Evolutionary conservation across 2,329 filamentous ascomycete genomes (phyloP), one percentile per base, ranked within the genome.

Genomic region (Ceratocystis eucalypticola): DNA sequence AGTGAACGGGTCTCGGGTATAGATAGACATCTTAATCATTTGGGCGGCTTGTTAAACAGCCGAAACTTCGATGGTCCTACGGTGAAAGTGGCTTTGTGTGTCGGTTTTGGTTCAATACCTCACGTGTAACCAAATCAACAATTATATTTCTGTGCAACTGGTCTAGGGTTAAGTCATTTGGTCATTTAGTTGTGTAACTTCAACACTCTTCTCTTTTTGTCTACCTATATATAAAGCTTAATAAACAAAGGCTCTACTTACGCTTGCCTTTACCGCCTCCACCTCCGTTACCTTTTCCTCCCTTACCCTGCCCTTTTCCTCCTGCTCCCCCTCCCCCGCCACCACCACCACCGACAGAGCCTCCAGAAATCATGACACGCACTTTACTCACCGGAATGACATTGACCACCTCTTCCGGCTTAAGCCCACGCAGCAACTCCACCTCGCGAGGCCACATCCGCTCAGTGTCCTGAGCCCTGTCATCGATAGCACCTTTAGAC

Each of bases 371-470:
- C 84, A 96, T 88, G 48, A 96, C 84, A 71, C 88, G 84, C 46
- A 94, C 83, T 74, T 89, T 93, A 41, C 86, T 82, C 0, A 95
- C 90, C 0, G 91, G 89, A 69, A 96, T 82, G 3, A 84, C 83
- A 70, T 93, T 92, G 66, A 91, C 83, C 17, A 91, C 82, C 76
- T 96, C 92, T 68, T 89, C 86, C 25, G 90, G 84, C 76, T 91
- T 94, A 78, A 91, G 85, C 0, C 79, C 84, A 76, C 88, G 88
- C 69, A 97, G 82, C 45, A 96, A 77, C 74, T 96, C 92, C n/a
- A 88, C 83, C 75, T 97, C 94, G 17, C 86, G 79, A 0, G 89
- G 89, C 85, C 91, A 94, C 75, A 96, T 89, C 72, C 82, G 84
- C 78, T 96, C 91, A 10, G 79, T 80, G 71, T 88, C 87, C 65